phyloP scores from a whole-genome alignment of 495 filamentous ascomycete genomes.

The Penicillium maclennaniae region DNA sequence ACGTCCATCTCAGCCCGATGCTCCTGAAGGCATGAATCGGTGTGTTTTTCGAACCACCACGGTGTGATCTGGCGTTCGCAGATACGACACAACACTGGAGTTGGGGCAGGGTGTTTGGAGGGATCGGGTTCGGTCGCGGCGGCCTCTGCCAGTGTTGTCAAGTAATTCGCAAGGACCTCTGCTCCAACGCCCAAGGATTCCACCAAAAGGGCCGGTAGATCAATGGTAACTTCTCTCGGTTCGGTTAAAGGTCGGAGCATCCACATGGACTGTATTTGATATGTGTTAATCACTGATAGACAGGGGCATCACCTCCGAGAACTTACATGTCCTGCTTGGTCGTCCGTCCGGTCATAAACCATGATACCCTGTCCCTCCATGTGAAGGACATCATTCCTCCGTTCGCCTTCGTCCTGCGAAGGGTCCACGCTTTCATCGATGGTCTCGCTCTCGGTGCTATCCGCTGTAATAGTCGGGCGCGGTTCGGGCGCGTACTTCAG shows the following conservation, averaged over 20 bases:
- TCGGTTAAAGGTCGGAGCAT: slow-evolving; percentile 93
- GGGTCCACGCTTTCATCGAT: slow-evolving; percentile 32
- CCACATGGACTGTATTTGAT: slow-evolving; percentile 82
- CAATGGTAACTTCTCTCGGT: slow-evolving; percentile 88
- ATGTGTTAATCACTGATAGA: background rate
- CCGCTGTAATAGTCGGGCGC: slow-evolving; percentile 15
- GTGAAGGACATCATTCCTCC: slow-evolving; percentile 58
- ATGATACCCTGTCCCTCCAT: slow-evolving; percentile 97
- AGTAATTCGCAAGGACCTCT: slow-evolving; percentile 88
- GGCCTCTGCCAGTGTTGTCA: slow-evolving; percentile 83
- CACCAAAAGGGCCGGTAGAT: slow-evolving; percentile 84
- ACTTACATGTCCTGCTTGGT: slow-evolving; percentile 86
- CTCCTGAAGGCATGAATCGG: slow-evolving; percentile 91
- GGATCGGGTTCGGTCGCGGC: slow-evolving; percentile 87
- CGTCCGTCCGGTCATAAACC: slow-evolving; percentile 83
- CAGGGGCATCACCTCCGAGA: background rate
- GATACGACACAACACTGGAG: slow-evolving; percentile 89
- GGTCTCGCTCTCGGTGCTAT: slow-evolving; percentile 9
- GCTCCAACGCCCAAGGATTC: slow-evolving; percentile 92
- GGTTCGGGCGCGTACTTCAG: slow-evolving; percentile 55
- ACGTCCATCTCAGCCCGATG: slow-evolving; percentile 97
- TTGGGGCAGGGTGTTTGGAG: slow-evolving; percentile 75
- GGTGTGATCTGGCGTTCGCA: slow-evolving; percentile 97
- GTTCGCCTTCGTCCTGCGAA: slow-evolving; percentile 37
- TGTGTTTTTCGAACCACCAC: slow-evolving; percentile 99